Evolutionary conservation across 129 eudicot genomes (phyloP).

Genomic region (Calendula officinalis): DNA sequence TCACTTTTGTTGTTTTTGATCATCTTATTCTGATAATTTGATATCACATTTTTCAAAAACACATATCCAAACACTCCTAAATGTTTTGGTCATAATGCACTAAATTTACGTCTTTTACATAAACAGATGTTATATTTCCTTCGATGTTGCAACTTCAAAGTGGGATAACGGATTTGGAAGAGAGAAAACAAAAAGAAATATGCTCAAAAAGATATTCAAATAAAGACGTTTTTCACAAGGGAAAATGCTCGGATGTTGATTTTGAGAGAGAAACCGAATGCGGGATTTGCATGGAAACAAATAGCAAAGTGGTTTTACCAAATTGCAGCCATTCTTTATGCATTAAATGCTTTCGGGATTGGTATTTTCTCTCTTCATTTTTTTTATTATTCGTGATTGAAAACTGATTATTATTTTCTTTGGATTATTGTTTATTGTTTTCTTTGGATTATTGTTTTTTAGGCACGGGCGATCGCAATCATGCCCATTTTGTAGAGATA

Average conservation of each 20-base stretch:
- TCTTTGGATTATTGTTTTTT: constrained; percentile 3
- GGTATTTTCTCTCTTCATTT: constrained; percentile 35
- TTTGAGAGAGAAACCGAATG: constrained; percentile 77
- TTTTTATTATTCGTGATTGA: background rate
- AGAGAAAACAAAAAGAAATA: constrained; percentile 63
- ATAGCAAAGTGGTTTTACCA: constrained; percentile 59
- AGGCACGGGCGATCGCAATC: constrained; percentile 70
- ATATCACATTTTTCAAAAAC: too few species aligned
- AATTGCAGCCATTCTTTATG: constrained; percentile 70
- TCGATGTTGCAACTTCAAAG: constrained; percentile 78
- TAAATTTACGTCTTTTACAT: constrained; percentile 15
- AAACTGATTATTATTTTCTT: background rate
- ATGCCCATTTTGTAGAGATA: constrained; percentile 78
- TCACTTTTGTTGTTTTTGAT: too few species aligned
- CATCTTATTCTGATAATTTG: too few species aligned
- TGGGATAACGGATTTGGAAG: constrained; percentile 78
- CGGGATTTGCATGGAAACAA: constrained; percentile 77
- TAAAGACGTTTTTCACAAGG: constrained; percentile 38
- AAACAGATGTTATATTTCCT: constrained; percentile 71
- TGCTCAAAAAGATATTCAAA: constrained; percentile 49
- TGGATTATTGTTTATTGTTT: too few species aligned
- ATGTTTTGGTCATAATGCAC: background rate
- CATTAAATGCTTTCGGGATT: constrained; percentile 66
- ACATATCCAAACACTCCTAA: too few species aligned
- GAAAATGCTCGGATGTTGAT: constrained; percentile 44